These are phyloP conservation scores for Cadophora gregata DNA, from an alignment of 2,329 filamentous ascomycete genomes.

Conservation along the genomic window DNA sequence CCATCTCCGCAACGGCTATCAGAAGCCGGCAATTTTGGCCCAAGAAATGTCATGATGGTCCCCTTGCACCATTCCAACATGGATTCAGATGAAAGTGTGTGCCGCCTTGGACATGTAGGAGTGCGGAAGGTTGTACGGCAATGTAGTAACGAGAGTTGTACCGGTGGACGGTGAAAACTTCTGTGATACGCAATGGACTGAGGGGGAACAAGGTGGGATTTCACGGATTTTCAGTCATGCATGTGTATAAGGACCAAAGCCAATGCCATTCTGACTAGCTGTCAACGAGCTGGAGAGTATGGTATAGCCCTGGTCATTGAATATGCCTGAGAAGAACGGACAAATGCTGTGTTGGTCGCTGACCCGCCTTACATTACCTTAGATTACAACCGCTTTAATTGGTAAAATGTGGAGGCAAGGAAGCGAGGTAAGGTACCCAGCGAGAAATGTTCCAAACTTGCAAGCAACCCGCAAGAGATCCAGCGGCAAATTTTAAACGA, in stretches of 20 bases:
- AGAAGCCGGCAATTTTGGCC: background rate
- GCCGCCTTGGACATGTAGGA: background rate
- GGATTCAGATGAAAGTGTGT: background rate
- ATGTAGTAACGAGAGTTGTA: background rate
- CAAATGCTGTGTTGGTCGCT: too few relatives aligned
- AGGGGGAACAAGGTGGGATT: background rate
- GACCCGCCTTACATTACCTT: too few relatives aligned
- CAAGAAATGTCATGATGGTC: background rate
- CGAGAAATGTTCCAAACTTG: background rate
- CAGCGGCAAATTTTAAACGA: background rate
- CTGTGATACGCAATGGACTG: background rate
- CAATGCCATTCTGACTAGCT: too few relatives aligned
- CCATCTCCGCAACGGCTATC: background rate
- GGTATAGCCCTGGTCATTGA: too few relatives aligned
- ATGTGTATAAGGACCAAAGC: background rate
- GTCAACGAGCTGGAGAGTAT: too few relatives aligned
- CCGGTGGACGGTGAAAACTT: background rate
- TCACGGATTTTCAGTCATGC: background rate
- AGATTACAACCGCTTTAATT: too few relatives aligned
- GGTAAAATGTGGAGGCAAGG: background rate
- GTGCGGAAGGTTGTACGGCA: background rate
- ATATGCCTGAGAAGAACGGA: too few relatives aligned
- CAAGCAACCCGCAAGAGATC: background rate
- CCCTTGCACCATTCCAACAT: background rate
- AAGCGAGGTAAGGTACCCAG: too few relatives aligned